Conservation (phyloP, 202 grass and related monocot genomes). For the Dendrocalamus latiflorus region DNA sequence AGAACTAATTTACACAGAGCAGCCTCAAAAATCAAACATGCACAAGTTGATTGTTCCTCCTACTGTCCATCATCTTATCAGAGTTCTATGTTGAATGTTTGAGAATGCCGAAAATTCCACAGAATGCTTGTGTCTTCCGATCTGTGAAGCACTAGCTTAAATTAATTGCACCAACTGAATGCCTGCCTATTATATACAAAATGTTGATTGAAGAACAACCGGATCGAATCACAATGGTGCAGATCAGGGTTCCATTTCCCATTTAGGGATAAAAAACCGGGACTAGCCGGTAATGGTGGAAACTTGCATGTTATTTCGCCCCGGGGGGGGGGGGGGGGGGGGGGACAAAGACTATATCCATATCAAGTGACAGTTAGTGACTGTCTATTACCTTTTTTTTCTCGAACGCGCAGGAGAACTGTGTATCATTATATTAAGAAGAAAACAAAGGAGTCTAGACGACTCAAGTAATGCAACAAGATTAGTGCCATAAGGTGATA, state of each 20-base stretch:
- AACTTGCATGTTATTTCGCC: background rate
- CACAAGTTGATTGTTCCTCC: background rate
- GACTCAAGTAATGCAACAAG: background rate
- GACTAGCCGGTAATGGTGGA: background rate
- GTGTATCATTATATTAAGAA: too few species aligned
- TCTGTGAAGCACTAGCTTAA: background rate
- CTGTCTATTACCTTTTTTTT: background rate
- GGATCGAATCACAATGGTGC: background rate
- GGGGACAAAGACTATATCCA: background rate
- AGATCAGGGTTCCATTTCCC: background rate
- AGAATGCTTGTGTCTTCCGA: background rate
- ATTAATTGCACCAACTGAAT: background rate
- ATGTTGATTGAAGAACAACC: too few species aligned
- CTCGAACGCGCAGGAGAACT: too few species aligned
- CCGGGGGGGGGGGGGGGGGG: too few species aligned
- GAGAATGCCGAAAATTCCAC: background rate
- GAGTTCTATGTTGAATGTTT: background rate
- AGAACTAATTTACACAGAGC: background rate
- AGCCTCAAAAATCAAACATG: background rate
- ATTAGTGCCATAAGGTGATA: too few species aligned
- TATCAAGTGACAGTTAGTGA: background rate
- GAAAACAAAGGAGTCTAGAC: too few species aligned
- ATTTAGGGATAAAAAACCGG: background rate
- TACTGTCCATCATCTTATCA: background rate
- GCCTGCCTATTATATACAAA: background rate